Evolutionary conservation across 1,284 basidiomycete genomes (phyloP).

Genomic region (Gomphus bonarii): DNA sequence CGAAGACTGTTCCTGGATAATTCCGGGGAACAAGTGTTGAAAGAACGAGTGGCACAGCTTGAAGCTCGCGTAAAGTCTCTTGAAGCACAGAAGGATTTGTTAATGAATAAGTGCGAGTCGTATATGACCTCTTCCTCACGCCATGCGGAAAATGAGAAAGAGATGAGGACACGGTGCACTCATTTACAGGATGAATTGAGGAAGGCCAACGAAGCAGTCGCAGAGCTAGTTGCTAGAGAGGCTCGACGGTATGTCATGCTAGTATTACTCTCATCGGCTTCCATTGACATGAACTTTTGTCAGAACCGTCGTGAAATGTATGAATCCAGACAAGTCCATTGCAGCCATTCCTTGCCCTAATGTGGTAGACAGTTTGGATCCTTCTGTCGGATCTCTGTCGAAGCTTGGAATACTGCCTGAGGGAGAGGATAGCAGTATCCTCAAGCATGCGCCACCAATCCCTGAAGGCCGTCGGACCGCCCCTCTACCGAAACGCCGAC

Average conservation of each 20-base stretch:
- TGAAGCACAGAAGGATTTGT: conserved; percentile 28
- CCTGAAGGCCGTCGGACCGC: not conserved
- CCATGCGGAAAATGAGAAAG: conserved; percentile 26
- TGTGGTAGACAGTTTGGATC: not conserved
- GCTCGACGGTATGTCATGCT: not conserved
- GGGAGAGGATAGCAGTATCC: no score
- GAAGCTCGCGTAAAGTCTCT: conserved; percentile 27
- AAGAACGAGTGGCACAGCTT: conserved; percentile 21
- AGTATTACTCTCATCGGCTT: no score
- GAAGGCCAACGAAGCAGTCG: conserved; percentile 20
- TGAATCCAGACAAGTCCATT: no score
- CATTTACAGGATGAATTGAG: conserved; percentile 15
- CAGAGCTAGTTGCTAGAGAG: conserved; percentile 22
- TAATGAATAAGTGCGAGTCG: conserved; percentile 31
- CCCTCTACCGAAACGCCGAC: not conserved
- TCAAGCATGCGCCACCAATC: not conserved
- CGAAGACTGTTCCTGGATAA: conserved; percentile 47
- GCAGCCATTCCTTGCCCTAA: not conserved
- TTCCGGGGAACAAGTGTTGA: conserved; percentile 17
- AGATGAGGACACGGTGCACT: conserved; percentile 16
- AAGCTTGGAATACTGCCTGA: not conserved
- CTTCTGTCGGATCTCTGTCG: not conserved
- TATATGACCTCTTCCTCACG: conserved; percentile 22
- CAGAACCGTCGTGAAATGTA: no score
- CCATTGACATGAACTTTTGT: not conserved